phyloP scores from a whole-genome alignment of 139 green algal species.

The Chlamydomonas schloesseri region DNA sequence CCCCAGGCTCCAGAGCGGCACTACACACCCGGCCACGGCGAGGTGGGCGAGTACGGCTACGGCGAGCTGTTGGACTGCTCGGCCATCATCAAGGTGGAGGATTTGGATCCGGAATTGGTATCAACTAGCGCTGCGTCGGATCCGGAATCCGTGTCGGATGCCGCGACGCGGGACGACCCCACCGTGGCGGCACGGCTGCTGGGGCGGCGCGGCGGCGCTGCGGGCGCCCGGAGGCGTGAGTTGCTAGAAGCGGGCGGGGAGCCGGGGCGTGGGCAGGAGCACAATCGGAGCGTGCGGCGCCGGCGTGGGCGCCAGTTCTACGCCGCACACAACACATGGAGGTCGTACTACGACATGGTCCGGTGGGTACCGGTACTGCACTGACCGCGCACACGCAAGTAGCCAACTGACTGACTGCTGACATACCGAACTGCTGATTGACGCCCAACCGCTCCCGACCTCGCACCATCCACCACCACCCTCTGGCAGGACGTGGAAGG shows the following conservation, averaged over 20 bases:
- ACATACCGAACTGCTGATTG: too few relatives aligned
- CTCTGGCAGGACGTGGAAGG: slow-evolving; percentile 53
- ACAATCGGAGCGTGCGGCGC: not conserved
- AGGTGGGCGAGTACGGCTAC: slow-evolving; percentile 46
- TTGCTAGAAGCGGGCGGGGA: not conserved
- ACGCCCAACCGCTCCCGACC: not conserved
- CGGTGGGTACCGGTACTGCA: too few relatives aligned
- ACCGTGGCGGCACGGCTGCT: too few relatives aligned
- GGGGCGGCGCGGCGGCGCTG: too few relatives aligned
- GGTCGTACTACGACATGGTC: slow-evolving; percentile 61
- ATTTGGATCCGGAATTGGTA: not conserved
- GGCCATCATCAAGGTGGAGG: slow-evolving; percentile 43
- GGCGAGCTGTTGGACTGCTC: slow-evolving; percentile 54
- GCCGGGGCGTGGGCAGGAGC: not conserved
- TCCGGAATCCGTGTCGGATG: not conserved
- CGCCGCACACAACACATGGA: slow-evolving; percentile 58
- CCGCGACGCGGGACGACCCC: not conserved
- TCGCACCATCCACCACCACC: not conserved
- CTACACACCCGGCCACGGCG: slow-evolving; percentile 50
- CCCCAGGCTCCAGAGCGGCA: not conserved
- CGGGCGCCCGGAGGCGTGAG: not conserved
- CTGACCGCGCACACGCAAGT: too few relatives aligned
- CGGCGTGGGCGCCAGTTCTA: slow-evolving; percentile 4
- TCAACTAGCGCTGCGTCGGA: too few relatives aligned
- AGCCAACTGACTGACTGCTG: too few relatives aligned